These are phyloP conservation scores for Rhodofomes roseus DNA, from an alignment of 1,284 basidiomycete species.

Conservation along the genomic window DNA sequence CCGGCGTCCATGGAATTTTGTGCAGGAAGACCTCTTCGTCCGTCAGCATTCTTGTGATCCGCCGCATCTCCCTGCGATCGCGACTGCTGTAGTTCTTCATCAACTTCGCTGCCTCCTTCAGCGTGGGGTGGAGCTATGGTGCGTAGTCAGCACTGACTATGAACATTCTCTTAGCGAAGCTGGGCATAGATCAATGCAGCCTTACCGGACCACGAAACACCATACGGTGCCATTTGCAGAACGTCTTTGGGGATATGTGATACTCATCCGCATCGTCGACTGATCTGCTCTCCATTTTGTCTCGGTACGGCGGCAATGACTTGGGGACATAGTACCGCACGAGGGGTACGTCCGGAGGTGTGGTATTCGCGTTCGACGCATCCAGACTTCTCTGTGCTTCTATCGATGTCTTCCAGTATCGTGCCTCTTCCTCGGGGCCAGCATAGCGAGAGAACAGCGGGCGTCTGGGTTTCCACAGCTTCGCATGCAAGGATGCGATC, in stretches of 20 bases:
- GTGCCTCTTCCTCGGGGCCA: conserved; percentile 11
- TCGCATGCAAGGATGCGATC: not conserved
- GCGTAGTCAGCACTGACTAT: not conserved
- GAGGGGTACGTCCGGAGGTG: conserved; percentile 15
- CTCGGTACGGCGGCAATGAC: conserved; percentile 21
- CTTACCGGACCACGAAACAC: conserved; percentile 35
- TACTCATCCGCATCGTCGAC: conserved; percentile 17
- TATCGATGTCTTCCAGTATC: conserved; percentile 16
- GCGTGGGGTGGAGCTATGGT: conserved; percentile 30
- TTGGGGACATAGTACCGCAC: conserved; percentile 25
- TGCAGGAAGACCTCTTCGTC: conserved; percentile 30
- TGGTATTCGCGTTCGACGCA: conserved; percentile 15
- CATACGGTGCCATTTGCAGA: conserved; percentile 41
- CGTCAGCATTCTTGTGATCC: conserved; percentile 31
- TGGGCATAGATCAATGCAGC: not conserved
- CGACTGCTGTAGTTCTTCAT: conserved; percentile 33
- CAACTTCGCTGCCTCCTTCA: conserved; percentile 24
- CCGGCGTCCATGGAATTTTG: conserved; percentile 11
- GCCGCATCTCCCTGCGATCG: conserved; percentile 35
- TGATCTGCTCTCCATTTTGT: conserved; percentile 4
- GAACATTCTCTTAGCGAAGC: too few species aligned
- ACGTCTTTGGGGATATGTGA: conserved; percentile 26
- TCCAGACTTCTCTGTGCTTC: not conserved
- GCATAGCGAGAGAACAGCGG: conserved; percentile 1
- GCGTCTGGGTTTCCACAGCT: not conserved